A percentile compares a stretch with the other conserved stretches of the same genome.
Evolutionary conservation across 208 protist species (phyloP).

Genomic region (Trichomonas gallinae): DNA sequence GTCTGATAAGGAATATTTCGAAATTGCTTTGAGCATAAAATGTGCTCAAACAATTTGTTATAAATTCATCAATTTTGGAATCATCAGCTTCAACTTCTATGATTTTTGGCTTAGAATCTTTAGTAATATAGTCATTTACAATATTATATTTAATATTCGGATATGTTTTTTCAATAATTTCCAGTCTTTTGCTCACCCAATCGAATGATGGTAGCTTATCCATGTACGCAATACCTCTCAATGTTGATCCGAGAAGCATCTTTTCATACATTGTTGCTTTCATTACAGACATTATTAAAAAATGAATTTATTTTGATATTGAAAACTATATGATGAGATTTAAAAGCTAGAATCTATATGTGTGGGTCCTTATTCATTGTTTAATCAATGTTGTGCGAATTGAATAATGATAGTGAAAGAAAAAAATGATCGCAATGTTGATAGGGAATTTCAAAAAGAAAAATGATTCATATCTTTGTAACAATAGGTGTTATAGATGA

Average conservation of each 20-base stretch:
- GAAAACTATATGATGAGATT: too few species aligned
- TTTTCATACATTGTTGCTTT: neutral
- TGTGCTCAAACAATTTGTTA: neutral
- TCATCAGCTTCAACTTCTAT: neutral
- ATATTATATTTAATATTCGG: neutral
- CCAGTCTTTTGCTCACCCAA: neutral
- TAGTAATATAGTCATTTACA: neutral
- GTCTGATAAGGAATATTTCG: neutral
- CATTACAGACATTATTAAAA: neutral
- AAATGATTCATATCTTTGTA: too few species aligned
- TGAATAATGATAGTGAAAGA: too few species aligned
- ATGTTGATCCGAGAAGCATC: neutral
- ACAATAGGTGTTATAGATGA: too few species aligned
- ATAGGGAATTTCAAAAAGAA: too few species aligned
- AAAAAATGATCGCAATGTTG: too few species aligned
- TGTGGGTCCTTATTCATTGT: too few species aligned
- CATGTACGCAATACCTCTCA: neutral
- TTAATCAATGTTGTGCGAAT: too few species aligned
- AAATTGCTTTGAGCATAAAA: neutral
- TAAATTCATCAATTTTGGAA: neutral
- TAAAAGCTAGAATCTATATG: too few species aligned
- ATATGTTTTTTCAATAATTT: neutral
- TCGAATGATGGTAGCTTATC: neutral
- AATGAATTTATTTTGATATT: too few species aligned
- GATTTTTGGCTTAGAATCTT: neutral